Base-by-base conservation (phyloP, 1,284 basidiomycete genomes). In the Naganishia albida region DNA sequence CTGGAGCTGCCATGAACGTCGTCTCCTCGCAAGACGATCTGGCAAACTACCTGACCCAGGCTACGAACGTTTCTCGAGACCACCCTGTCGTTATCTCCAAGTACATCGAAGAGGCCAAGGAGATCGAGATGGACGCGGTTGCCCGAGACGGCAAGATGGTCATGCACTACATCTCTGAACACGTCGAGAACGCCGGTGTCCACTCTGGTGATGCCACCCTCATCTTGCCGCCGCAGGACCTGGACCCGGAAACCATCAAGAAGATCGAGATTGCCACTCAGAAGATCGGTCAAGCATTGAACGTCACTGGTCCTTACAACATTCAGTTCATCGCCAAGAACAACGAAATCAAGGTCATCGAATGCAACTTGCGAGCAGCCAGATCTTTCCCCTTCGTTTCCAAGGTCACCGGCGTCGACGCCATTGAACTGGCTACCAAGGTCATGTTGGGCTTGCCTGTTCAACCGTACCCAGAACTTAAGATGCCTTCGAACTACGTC, bases 321-420 rank as follows among this genome's bases (percentile, higher is more conserved):
- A 99, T 99, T 77, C 96, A 99, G 82, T 97, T 99, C 82, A 97
- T 99, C 73, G 94, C 94, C 66, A 99, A 99, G 85, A 90, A 98
- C 82, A 98, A 98, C 82, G 95, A 98, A 80, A 98, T 98, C 85
- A 97, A 99, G 85, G 95, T 99, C 73, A 99, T 99, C 77, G 95
- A 99, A 80, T 99, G 95, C 82, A 99, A 99, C 80, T 84, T 99
- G 44, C 92, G 95, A 68, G 96, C 96, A 2, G 94, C 95, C 30
- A 88, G 96, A 67, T 98, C 95, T 1, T 98, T 97, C 87, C 95
- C 96, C 63, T 99, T 99, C 83, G 95, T 99, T 50, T 95, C 92
- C 43, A 99, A 99, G 82, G 94, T 97, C 67, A 97, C 95, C 7
- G 93, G 93, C 40, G 85, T 97, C 71, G 94, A 99, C 75, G 94